Evolutionary conservation across 768 basidiomycete species (phyloP).

Genomic region (Leccinum uliginosum): DNA sequence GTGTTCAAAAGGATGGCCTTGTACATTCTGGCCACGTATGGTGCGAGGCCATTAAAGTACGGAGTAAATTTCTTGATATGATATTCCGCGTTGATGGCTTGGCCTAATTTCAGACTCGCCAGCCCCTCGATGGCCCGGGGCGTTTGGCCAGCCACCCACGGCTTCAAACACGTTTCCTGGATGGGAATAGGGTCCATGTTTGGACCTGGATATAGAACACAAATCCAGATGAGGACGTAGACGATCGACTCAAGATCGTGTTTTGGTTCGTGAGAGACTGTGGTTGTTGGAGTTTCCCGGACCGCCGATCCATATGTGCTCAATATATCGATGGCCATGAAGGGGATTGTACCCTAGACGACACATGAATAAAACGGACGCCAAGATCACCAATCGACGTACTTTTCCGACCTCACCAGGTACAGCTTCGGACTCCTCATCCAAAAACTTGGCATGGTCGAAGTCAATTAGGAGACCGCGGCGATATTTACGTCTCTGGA

Average conservation of each 20-base stretch:
- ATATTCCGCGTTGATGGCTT: neutral
- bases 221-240: neutral
- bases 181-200: neutral
- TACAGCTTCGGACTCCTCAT: neutral
- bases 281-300: neutral
- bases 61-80: neutral
- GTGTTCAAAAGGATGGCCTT: neutral
- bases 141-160: neutral
- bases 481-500: neutral
- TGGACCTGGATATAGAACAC: neutral
- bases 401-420: neutral
- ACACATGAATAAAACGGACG: neutral
- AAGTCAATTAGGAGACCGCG: conserved; percentile 3
- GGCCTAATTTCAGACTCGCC: neutral
- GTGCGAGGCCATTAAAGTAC: neutral
- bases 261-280: neutral
- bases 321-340: conserved; percentile 3
- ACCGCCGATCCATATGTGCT: neutral
- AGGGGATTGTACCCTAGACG: conserved; percentile 1
- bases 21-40: neutral
- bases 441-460: neutral
- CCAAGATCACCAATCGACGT: neutral
- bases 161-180: neutral
- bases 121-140: neutral
- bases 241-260: neutral